Percentiles rank a stretch among this genome's conserved stretches.
phyloP scores from a whole-genome alignment of 139 green algal genomes.

The Axilococcus clingmanii region DNA sequence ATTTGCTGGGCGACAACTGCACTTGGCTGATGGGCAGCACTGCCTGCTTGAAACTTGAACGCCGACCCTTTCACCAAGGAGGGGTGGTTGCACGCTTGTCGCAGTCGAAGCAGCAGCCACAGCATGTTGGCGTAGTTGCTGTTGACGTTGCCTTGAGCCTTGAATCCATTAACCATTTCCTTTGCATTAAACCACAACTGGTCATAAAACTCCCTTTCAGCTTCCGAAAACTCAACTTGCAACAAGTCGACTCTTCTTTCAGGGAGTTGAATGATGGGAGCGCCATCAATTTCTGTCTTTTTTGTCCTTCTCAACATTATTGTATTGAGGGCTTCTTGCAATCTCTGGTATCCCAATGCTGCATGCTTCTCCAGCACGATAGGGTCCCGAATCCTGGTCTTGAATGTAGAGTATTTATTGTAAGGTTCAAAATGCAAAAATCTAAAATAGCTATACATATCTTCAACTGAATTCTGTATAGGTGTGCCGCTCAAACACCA shows the following conservation, averaged over 20 bases:
- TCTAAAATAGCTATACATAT: constrained; percentile 82
- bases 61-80: no score
- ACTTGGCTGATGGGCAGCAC: no score
- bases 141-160: constrained; percentile 11
- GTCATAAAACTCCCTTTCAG: constrained; percentile 50
- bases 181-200: constrained; percentile 28
- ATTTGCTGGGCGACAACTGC: no score
- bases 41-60: no score
- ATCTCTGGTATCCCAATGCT: constrained; percentile 29
- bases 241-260: constrained; percentile 33
- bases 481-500: constrained; percentile 90
- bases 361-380: constrained; percentile 2
- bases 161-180: constrained; percentile 9
- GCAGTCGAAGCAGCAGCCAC: constrained; percentile 66
- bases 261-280: constrained; percentile 67
- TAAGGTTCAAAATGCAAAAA: constrained; percentile 64
- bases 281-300: constrained; percentile 44
- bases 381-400: constrained; percentile 44
- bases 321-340: constrained; percentile 36
- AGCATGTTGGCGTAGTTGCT: constrained; percentile 80
- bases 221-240: constrained; percentile 33
- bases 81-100: constrained; percentile 88
- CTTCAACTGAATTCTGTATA: constrained; percentile 88
- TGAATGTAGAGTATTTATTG: constrained; percentile 39
- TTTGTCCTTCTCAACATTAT: constrained; percentile 79